Base-by-base conservation (phyloP, 2,329 filamentous ascomycete species). In the Stylonectria norvegica region DNA sequence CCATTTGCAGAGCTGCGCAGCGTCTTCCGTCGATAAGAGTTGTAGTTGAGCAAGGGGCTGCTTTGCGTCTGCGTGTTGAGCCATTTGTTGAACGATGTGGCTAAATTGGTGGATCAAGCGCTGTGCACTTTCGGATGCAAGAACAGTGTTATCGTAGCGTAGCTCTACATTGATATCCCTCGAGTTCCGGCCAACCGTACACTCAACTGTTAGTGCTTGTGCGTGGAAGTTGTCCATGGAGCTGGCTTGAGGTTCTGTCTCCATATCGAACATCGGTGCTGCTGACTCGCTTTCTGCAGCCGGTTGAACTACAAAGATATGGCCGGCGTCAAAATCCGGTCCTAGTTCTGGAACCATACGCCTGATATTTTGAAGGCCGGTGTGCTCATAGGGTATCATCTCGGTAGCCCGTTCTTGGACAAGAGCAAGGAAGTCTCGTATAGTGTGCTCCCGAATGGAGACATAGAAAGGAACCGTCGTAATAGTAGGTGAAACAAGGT, bases 401-500 rank as follows among this genome's bases (percentile, higher is more conserved):
- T 58, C 53, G 16, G 43, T 35, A 5, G 48, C 34, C 33, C 34
- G 38, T 14, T 47, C 38, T 43, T 61, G 56, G 7, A 58, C 38
- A 1, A 53, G 50, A 16, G 69, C 55, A 14, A 79, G 56, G 41
- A 69, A 75, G 17, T 70, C 56, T 0, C 50, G 45, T 7, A 70
- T 55, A 1, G 57, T 51, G 22, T 43, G 31, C 14, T 35, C 20
- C 74, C 60, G 55, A 19, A 52, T 20, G 1, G 19, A 17, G 7
- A 55, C 19, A 1, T 43, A 38, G 5, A 56, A n/a, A 9, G 53
- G 55, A 0, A 58, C 44, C 4, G 49, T 53, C 11, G 49, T 41
- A 12, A 59, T 49, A 2, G 49, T 52, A 8, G 56, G 55, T 1
- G 45, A 56, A 3, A 48, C 38, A 4, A 55, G 42, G 17, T 38